A percentile compares a stretch with the other conserved stretches of the same genome.
phyloP scores from a whole-genome alignment of 1,139 yeast species.

The Petasospora fabianii region DNA sequence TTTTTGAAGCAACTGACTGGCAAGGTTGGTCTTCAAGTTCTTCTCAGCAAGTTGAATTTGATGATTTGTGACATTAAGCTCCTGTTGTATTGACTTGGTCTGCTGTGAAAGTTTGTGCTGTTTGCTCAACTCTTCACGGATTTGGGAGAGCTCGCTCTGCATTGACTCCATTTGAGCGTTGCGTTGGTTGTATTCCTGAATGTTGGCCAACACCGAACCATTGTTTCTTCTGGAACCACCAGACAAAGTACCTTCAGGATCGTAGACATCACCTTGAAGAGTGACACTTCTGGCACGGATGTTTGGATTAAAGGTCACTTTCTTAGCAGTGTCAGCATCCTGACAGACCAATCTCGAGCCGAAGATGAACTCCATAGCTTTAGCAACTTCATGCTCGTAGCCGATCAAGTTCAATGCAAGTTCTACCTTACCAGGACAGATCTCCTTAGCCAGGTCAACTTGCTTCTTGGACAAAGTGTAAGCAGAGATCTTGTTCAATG shows the following conservation, averaged over 20 bases:
- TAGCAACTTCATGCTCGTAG: constrained; percentile 63
- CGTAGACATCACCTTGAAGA: constrained; percentile 88
- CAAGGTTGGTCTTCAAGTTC: constrained; percentile 58
- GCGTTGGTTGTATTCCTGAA: constrained; percentile 65
- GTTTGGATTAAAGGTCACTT: constrained; percentile 79
- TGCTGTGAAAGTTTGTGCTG: constrained; percentile 46
- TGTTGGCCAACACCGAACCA: constrained; percentile 55
- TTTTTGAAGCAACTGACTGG: constrained; percentile 46
- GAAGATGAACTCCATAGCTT: constrained; percentile 90
- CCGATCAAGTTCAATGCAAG: constrained; percentile 78
- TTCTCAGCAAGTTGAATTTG: constrained; percentile 60
- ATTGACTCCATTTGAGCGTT: constrained; percentile 38
- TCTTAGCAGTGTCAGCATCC: constrained; percentile 84
- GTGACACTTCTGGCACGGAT: constrained; percentile 87
- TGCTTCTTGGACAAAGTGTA: constrained; percentile 42
- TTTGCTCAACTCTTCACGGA: constrained; percentile 41
- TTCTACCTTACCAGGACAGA: constrained; percentile 83
- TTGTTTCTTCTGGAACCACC: constrained; percentile 82
- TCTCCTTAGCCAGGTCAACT: constrained; percentile 56
- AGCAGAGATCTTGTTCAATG: constrained; percentile 79
- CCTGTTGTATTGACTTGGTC: constrained; percentile 61
- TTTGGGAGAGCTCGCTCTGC: constrained; percentile 37
- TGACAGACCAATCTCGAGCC: constrained; percentile 83
- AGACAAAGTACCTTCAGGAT: constrained; percentile 92
- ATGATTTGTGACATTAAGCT: constrained; percentile 62